phyloP scores from a whole-genome alignment of 805 yeast species.

The Ogataea nonfermentans region DNA sequence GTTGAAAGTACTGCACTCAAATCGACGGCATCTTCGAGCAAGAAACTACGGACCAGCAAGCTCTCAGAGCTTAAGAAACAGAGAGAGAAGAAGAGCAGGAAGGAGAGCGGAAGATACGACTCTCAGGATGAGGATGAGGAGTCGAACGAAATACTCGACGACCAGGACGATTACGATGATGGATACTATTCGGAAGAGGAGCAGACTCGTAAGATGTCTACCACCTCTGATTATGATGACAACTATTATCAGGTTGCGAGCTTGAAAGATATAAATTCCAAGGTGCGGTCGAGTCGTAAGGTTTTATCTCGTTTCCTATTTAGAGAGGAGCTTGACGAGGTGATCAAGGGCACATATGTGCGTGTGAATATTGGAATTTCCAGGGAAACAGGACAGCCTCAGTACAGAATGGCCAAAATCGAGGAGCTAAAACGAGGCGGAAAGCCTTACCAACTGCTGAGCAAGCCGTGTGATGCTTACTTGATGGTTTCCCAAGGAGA shows the following conservation, averaged over 20 bases:
- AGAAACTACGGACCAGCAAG: conserved; percentile 34
- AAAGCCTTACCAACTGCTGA: conserved; percentile 42
- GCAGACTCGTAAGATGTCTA: conserved; percentile 39
- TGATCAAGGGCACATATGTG: conserved; percentile 72
- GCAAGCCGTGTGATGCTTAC: conserved; percentile 47
- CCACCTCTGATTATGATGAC: conserved; percentile 39
- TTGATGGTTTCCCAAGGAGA: conserved; percentile 81
- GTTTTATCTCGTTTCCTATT: conserved; percentile 72
- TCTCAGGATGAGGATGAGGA: conserved; percentile 43
- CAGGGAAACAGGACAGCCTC: conserved; percentile 55
- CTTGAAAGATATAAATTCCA: conserved; percentile 60
- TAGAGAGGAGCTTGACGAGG: conserved; percentile 75
- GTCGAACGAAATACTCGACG: conserved; percentile 35
- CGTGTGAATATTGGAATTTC: conserved; percentile 79
- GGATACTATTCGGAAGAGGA: conserved; percentile 27
- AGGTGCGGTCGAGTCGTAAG: conserved; percentile 73
- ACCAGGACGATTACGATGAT: conserved; percentile 39
- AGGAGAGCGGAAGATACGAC: conserved; percentile 21
- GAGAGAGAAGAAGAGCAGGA: conserved; percentile 36
- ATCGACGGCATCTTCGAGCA: conserved; percentile 23
- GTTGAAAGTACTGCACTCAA: conserved; percentile 35
- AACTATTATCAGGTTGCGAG: conserved; percentile 42
- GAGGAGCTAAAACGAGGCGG: conserved; percentile 49
- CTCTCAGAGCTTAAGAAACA: conserved; percentile 37
- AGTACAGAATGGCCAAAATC: conserved; percentile 82